Percentiles rank a stretch among this genome's conserved stretches.
phyloP scores from a whole-genome alignment of 2,329 filamentous ascomycete species.

The Phialophora expanda region DNA sequence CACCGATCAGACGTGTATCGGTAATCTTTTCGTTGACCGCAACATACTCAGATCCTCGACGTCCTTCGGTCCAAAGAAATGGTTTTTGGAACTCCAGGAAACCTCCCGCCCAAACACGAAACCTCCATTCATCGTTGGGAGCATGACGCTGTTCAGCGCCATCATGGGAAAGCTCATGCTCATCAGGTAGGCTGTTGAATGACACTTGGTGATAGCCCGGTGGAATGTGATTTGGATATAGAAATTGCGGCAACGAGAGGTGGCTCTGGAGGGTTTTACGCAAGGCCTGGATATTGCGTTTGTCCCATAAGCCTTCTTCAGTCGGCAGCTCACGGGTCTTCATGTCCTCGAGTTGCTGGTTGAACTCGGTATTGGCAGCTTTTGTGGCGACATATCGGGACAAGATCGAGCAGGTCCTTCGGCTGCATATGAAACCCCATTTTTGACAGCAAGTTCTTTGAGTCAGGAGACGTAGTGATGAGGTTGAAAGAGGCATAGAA shows the following conservation, averaged over 20 bases:
- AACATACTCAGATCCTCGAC: constrained; percentile 43
- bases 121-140: constrained; percentile 72
- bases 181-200: constrained; percentile 71
- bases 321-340: constrained; percentile 14
- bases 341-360: constrained; percentile 17
- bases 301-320: constrained; percentile 15
- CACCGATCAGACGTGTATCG: constrained; percentile 58
- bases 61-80: constrained; percentile 36
- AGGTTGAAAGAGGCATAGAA: not conserved
- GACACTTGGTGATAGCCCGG: constrained; percentile 83
- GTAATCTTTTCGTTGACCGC: constrained; percentile 55
- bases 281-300: constrained; percentile 16
- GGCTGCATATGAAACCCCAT: not conserved
- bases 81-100: constrained; percentile 60
- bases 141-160: constrained; percentile 80
- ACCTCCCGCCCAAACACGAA: constrained; percentile 90
- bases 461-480: not conserved
- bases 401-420: not conserved
- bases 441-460: not conserved
- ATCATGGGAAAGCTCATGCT: constrained; percentile 71
- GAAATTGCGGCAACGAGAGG: constrained; percentile 29
- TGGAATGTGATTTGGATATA: constrained; percentile 47
- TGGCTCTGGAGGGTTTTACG: constrained; percentile 15
- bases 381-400: not conserved
- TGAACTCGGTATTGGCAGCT: constrained; percentile 11